Evolutionary conservation across 2,329 filamentous ascomycete genomes (phyloP).

Genomic region (Phialophora tarda): DNA sequence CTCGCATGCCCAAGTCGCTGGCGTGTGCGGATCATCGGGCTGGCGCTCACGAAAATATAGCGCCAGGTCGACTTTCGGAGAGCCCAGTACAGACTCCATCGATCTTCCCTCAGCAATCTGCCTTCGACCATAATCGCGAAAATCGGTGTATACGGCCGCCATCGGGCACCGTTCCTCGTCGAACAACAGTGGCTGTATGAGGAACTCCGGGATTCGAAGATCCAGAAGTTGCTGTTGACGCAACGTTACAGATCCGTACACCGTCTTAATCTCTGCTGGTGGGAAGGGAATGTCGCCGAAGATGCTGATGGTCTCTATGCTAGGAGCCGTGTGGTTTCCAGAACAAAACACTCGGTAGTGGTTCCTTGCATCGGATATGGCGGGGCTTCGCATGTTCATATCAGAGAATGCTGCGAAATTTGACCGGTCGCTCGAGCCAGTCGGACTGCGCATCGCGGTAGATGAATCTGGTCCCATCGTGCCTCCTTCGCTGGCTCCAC

Average conservation of each 20-base stretch:
- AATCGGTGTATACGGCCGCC: constrained; percentile 24
- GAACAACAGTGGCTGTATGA: constrained; percentile 21
- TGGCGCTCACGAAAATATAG: constrained; percentile 19
- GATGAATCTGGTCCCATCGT: not conserved
- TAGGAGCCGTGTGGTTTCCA: constrained; percentile 9
- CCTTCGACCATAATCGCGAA: constrained; percentile 23
- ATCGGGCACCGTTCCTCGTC: constrained; percentile 25
- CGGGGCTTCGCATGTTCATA: not conserved
- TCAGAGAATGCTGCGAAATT: not conserved
- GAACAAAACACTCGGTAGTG: constrained; percentile 23
- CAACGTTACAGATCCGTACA: not conserved
- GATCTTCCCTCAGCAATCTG: constrained; percentile 21
- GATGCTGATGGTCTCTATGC: constrained; percentile 12
- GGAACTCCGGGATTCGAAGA: constrained; percentile 20
- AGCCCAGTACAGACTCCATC: constrained; percentile 12
- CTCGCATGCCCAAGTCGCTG: constrained; percentile 25
- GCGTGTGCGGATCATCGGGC: constrained; percentile 21
- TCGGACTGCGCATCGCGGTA: not conserved
- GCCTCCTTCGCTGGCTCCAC: not conserved
- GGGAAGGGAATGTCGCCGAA: constrained; percentile 13
- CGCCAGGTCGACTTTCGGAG: constrained; percentile 13
- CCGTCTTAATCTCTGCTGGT: not conserved
- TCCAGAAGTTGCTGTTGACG: constrained; percentile 1
- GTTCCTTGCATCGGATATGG: constrained; percentile 8
- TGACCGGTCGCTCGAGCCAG: constrained; percentile 8